Evolutionary conservation across 148 eudicot species (phyloP), one percentile per base, ranked within the genome.

Genomic region (Persicaria maculosa): DNA sequence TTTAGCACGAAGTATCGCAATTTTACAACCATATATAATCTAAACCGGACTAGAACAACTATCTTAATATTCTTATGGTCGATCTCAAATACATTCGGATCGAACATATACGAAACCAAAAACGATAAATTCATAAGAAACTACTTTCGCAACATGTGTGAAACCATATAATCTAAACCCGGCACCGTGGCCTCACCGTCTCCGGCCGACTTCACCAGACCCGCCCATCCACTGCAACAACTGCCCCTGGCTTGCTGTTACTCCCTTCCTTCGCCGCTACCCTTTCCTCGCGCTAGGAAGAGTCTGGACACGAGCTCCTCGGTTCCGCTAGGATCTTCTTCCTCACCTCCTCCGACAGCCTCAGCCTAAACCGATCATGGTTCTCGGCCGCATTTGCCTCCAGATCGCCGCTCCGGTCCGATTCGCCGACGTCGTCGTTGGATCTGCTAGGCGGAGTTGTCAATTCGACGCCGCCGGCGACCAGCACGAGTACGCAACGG

Each of bases 401-500:
- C 72, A 44, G 9, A 4, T 8, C 72, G 22, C 14, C 50, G 48
- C 20, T 47, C 7, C 9, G 15, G 17, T 71, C 70, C 43, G 31
- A 45, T 36, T 59, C 71, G 9, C 5, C 55, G 8, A 12, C 4
- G 12, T 22, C 47, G 47, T 20, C 6, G 22, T 3, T 19, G 44
- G 58, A 40, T 46, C 68, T 50, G 9, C 71, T 52, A 72, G 72
- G 9, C n/a, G 7, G 72, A 19, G 53, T 2, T 14, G 0, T 44
- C 55, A 59, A 15, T 36, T 20, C 58, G 47, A 14, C 58, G 9
- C 31, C 22, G 8, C 31, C 31, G 31, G 9, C 36, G 6, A 47
- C 47, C 0, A 59, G 74, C 9, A 65, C 68, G 9, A 81, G 78
- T 46, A 76, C 68, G 7, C 77, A 76, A 7, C 84, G 76, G 40